Conservation (phyloP, 257 asterid species). For the Gardenia jasminoides region DNA sequence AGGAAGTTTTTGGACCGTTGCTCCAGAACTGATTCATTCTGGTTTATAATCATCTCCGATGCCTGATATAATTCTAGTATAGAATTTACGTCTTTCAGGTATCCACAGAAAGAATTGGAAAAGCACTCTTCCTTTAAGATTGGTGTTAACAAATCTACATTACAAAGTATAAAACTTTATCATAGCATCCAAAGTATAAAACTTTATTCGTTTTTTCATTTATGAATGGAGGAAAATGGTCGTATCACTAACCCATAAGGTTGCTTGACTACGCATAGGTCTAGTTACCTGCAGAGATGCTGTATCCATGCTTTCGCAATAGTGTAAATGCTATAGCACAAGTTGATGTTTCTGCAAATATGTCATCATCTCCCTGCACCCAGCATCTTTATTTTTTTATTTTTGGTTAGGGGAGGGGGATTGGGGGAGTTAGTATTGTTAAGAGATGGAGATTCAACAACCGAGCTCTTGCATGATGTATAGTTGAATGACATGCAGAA, state of each 20-base stretch:
- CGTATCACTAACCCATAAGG: background rate
- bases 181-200: no score
- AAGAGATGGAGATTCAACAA: background rate
- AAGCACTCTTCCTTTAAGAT: constrained; percentile 37
- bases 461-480: constrained; percentile 21
- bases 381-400: constrained; percentile 50
- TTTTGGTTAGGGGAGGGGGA: background rate
- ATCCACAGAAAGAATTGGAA: constrained; percentile 43
- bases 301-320: constrained; percentile 69
- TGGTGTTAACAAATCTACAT: constrained; percentile 51
- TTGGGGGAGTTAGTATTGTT: background rate
- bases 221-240: background rate
- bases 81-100: constrained; percentile 41
- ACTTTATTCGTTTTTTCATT: background rate
- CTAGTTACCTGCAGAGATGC: constrained; percentile 61
- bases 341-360: constrained; percentile 66
- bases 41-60: constrained; percentile 48
- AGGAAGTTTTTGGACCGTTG: constrained; percentile 51
- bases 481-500: no score
- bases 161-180: background rate
- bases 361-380: constrained; percentile 85
- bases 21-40: constrained; percentile 53
- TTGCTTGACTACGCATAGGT: constrained; percentile 9
- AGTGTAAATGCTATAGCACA: constrained; percentile 77
- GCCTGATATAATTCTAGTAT: constrained; percentile 67